Evolutionary conservation across 768 basidiomycete species (phyloP).

Genomic region (Hortiboletus campestris): DNA sequence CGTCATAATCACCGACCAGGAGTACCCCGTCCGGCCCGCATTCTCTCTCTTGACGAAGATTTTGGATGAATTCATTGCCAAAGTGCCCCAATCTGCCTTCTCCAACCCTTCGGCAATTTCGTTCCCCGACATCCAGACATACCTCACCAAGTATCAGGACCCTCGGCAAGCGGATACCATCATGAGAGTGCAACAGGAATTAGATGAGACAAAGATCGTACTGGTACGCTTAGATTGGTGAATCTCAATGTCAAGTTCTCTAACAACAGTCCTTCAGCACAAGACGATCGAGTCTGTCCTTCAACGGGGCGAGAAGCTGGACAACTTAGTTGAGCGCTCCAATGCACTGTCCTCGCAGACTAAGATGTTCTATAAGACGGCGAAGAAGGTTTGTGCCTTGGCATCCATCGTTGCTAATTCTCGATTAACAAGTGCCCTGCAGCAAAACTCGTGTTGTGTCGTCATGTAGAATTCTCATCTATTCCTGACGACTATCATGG

Average conservation of each 20-base stretch:
- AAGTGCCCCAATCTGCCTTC: constrained; percentile 73
- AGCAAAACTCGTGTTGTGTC: constrained; percentile 97
- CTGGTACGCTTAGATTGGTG: constrained; percentile 54
- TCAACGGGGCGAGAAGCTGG: constrained; percentile 93
- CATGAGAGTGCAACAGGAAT: constrained; percentile 96
- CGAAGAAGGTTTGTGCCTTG: constrained; percentile 78
- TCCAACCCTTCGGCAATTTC: constrained; percentile 63
- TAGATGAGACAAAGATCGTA: constrained; percentile 99
- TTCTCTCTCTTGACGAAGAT: constrained; percentile 93
- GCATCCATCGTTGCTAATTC: not conserved
- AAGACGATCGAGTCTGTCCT: constrained; percentile 99
- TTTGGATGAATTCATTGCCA: constrained; percentile 85
- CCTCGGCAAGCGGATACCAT: constrained; percentile 96
- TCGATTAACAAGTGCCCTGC: constrained; percentile 12
- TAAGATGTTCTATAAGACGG: constrained; percentile 99
- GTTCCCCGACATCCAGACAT: constrained; percentile 74
- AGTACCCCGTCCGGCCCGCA: constrained; percentile 95
- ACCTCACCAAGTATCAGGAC: constrained; percentile 93
- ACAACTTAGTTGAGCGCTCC: constrained; percentile 92
- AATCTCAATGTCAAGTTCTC: not conserved
- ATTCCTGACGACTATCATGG: constrained; percentile 12
- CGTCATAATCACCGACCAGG: constrained; percentile 90
- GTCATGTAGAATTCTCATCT: constrained; percentile 56
- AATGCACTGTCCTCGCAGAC: constrained; percentile 83
- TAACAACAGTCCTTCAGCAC: constrained; percentile 55